These are phyloP conservation scores for Euryodendron excelsum DNA, from an alignment of 148 eudicot species.

Conservation along the genomic window DNA sequence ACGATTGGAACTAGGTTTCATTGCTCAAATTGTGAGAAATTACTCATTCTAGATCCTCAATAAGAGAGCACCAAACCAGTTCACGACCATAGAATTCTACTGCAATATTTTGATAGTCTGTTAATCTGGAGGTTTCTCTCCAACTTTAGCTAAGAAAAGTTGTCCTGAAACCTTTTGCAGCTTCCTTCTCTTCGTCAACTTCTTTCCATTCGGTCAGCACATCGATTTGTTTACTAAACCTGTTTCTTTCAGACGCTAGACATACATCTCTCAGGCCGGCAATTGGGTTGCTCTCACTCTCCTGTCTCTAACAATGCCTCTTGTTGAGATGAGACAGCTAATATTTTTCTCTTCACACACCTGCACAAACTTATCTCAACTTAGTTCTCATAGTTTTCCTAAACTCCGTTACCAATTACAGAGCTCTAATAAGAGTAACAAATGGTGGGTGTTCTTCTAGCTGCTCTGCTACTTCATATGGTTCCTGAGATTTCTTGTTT, in stretches of 20 bases:
- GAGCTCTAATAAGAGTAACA: background rate
- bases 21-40: background rate
- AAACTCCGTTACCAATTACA: background rate
- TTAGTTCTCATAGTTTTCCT: background rate
- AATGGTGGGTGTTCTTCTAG: conserved; percentile 2
- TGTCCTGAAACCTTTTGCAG: background rate
- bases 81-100: background rate
- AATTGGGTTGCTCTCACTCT: background rate
- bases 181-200: background rate
- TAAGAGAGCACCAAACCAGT: background rate
- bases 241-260: background rate
- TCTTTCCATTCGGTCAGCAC: background rate
- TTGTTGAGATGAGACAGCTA: too few species aligned
- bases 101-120: background rate
- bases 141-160: background rate
- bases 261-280: background rate
- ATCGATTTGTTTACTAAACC: background rate
- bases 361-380: background rate
- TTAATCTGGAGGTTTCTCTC: background rate
- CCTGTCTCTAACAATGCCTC: background rate
- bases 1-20: background rate
- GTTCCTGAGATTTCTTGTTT: background rate
- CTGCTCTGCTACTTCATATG: background rate
- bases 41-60: background rate
- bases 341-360: background rate